phyloP scores from a whole-genome alignment of 2,329 filamentous ascomycete species.

The Nothomitra cinnamomea region DNA sequence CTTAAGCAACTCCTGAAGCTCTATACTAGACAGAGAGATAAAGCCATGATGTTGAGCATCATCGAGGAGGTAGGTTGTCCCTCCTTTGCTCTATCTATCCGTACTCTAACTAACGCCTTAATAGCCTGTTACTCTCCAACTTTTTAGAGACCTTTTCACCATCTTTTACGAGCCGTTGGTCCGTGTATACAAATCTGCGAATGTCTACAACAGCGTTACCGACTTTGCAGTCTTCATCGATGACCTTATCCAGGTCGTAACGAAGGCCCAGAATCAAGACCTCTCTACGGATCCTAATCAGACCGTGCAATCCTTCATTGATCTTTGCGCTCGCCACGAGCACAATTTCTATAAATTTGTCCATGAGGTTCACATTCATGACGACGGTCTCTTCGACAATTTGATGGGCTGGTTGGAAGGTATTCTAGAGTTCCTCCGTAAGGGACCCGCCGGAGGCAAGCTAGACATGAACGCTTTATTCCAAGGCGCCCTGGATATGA shows the following conservation, averaged over 20 bases:
- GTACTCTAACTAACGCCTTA: constrained; percentile 11
- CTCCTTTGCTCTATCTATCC: neutral
- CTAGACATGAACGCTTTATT: constrained; percentile 92
- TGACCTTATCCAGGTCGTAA: constrained; percentile 72
- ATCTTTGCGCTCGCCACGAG: constrained; percentile 86
- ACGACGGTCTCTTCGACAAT: constrained; percentile 89
- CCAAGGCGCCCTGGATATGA: constrained; percentile 54
- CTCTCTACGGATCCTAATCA: constrained; percentile 92
- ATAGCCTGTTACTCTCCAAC: constrained; percentile 74
- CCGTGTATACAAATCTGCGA: constrained; percentile 94
- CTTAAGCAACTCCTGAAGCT: constrained; percentile 91
- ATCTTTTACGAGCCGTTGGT: constrained; percentile 98
- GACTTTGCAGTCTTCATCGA: constrained; percentile 90
- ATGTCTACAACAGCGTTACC: constrained; percentile 93
- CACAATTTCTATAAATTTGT: constrained; percentile 98
- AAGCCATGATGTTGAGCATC: constrained; percentile 89
- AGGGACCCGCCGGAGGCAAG: constrained; percentile 70
- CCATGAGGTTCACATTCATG: constrained; percentile 91
- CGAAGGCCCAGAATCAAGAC: constrained; percentile 53
- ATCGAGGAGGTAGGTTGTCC: constrained; percentile 53
- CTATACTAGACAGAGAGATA: constrained; percentile 79
- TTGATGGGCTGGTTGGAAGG: constrained; percentile 96
- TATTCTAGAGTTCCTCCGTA: constrained; percentile 80
- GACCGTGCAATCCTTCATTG: constrained; percentile 95
- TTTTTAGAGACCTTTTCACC: constrained; percentile 90